These are phyloP conservation scores for Ricinus communis DNA, from an alignment of 345 rosid species.

Conservation along the genomic window DNA sequence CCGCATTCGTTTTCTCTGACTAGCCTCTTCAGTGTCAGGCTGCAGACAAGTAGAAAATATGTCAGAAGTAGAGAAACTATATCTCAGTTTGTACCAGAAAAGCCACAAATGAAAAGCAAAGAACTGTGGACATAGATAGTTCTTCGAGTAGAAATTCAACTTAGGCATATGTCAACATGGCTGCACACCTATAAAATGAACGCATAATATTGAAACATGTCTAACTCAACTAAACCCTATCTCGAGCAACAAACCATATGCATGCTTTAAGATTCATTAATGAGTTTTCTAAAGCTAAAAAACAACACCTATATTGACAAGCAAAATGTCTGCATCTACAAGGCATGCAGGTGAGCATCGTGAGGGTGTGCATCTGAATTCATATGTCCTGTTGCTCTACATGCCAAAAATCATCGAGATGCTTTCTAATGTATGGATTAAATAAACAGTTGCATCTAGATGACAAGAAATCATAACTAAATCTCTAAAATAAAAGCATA, in stretches of 20 bases:
- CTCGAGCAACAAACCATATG: not conserved
- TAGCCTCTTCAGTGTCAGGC: slow-evolving; percentile 73
- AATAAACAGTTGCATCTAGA: not conserved
- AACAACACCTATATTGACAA: not conserved
- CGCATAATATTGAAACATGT: not conserved
- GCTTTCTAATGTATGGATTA: not conserved
- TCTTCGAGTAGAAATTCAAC: not conserved
- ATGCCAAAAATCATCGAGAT: not conserved
- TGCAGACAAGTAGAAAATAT: slow-evolving; percentile 35
- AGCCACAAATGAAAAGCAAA: not conserved
- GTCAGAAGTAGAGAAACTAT: not conserved
- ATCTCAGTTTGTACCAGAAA: not conserved
- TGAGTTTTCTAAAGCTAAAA: not conserved
- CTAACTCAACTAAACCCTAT: not conserved
- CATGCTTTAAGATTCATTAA: not conserved
- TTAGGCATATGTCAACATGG: not conserved
- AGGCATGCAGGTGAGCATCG: not conserved
- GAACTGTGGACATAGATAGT: not conserved
- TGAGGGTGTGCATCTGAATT: not conserved
- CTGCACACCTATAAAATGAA: not conserved
- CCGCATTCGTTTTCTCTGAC: slow-evolving; percentile 68
- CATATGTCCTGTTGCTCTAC: not conserved
- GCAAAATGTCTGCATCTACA: not conserved
- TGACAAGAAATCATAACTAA: not conserved
- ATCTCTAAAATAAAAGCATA: not conserved